phyloP scores from a whole-genome alignment of 2,329 filamentous ascomycete species.

The Zymoseptoria tritici region DNA sequence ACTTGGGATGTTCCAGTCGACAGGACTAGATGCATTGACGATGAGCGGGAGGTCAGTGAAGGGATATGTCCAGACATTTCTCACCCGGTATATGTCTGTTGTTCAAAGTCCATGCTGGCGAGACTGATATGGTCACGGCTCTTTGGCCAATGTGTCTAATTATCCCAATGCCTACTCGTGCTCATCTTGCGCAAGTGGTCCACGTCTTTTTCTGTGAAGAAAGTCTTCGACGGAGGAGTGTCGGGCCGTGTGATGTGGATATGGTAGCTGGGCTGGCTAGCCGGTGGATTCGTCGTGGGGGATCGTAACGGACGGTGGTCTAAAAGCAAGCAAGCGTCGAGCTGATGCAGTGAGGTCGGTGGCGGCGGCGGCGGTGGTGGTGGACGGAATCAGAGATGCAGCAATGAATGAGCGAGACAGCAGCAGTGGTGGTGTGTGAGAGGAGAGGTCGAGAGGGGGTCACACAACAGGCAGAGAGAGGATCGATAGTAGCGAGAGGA shows the following conservation, averaged over 20 bases:
- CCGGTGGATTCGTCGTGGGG: background rate
- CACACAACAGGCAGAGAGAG: background rate
- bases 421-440: background rate
- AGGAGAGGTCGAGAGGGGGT: background rate
- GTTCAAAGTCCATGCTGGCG: slow-evolving; percentile 17
- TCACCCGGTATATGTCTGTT: slow-evolving; percentile 17
- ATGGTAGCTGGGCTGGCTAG: background rate
- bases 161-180: background rate
- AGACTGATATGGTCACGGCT: background rate
- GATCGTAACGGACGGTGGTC: background rate
- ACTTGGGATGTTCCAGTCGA: slow-evolving; percentile 45
- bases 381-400: no score
- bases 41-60: slow-evolving; percentile 7
- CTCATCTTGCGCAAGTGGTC: background rate
- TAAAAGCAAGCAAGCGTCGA: background rate
- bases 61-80: slow-evolving; percentile 6
- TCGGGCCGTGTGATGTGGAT: background rate
- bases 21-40: slow-evolving; percentile 26
- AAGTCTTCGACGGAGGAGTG: background rate
- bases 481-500: background rate
- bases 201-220: background rate
- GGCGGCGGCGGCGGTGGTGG: no score
- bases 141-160: background rate
- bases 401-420: no score
- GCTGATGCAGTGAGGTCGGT: background rate